Evolutionary conservation across 2,329 filamentous ascomycete species (phyloP), one percentile per base, ranked within the genome.

Genomic region (Epichloe gansuensis): DNA sequence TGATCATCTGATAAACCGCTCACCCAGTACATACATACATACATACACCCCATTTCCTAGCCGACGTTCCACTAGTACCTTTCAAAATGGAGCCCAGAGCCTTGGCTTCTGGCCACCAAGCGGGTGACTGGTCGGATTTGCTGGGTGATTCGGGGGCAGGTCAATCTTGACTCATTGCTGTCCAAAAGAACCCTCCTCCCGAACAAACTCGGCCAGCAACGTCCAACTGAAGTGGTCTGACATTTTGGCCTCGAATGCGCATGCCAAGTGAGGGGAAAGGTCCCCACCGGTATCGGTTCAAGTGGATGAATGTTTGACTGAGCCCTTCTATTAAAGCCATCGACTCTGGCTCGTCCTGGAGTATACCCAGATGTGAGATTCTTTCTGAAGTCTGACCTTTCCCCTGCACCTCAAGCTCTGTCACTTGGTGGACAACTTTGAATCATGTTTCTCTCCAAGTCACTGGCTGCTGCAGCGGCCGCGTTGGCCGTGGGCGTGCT

Each of bases 1-100:
- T 51, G 58, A 60, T 58, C 52, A 50, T 50, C 48, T 50, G 48
- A 50, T 50, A 44, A 50, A 42, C 6, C 9, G 4, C 46, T 23
- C 46, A 39, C 35, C n/a, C 35, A 21, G 17, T 21, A 21, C 17
- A 21, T n/a, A n/a, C n/a, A n/a, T n/a, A n/a, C n/a, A n/a, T n/a
- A n/a, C n/a, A n/a, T 21, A 21, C 17, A 21, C 17, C 17, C 12
- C 15, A 11, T 34, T 21, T 15, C 4, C 37, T 35, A 25, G 17
- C 34, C 47, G 34, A 49, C 17, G 13, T 39, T 49, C 39, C 47
- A 49, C 38, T 49, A 49, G 4, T 49, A 39, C 13, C 23, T 25
- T 38, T 21, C 5, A 28, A 2, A 2, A 21, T 48, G 17, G 7
- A n/a, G 9, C 5, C 1, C 42, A 44, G 23, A 44, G n/a, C 7